These are phyloP conservation scores for Ascochyta lentis DNA, from an alignment of 2,329 filamentous ascomycete species.

Conservation along the genomic window DNA sequence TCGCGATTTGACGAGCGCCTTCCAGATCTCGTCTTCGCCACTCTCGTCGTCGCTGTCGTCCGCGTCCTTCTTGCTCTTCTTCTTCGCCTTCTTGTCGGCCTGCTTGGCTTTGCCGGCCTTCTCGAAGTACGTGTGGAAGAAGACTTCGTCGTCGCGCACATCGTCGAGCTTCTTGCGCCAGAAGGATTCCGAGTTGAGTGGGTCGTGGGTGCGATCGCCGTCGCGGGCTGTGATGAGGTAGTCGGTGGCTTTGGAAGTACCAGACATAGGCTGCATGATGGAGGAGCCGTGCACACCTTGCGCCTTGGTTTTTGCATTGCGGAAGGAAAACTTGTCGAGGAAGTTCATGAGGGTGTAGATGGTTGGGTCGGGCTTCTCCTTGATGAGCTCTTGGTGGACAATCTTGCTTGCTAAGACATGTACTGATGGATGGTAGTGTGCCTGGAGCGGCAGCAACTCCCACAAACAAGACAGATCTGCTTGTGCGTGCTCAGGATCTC, in stretches of 20 bases:
- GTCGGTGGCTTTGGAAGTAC: slow-evolving; percentile 64
- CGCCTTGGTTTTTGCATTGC: slow-evolving; percentile 77
- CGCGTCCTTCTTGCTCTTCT: slow-evolving; percentile 53
- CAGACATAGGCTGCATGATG: slow-evolving; percentile 93
- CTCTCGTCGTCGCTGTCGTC: slow-evolving; percentile 58
- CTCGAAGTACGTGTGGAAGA: slow-evolving; percentile 98
- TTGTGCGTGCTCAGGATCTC: slow-evolving; percentile 88
- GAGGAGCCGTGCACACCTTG: slow-evolving; percentile 74
- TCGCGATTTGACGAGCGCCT: slow-evolving; percentile 81
- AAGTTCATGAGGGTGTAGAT: slow-evolving; percentile 94
- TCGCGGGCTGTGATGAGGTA: slow-evolving; percentile 67
- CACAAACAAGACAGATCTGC: slow-evolving; percentile 93
- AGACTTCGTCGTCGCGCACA: slow-evolving; percentile 88
- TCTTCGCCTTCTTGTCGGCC: slow-evolving; percentile 64
- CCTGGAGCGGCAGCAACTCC: slow-evolving; percentile 82
- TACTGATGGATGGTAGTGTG: slow-evolving; percentile 93
- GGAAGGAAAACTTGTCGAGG: slow-evolving; percentile 98
- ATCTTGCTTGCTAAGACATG: slow-evolving; percentile 79
- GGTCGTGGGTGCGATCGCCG: slow-evolving; percentile 64
- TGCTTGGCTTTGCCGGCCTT: slow-evolving; percentile 63
- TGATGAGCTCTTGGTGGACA: slow-evolving; percentile 71
- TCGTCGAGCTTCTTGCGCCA: slow-evolving; percentile 90
- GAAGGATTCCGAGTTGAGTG: slow-evolving; percentile 87
- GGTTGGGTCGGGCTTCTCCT: slow-evolving; percentile 87
- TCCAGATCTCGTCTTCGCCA: slow-evolving; percentile 85